Conservation (phyloP, 495 filamentous ascomycete genomes). For the Penicillium waksmanii region DNA sequence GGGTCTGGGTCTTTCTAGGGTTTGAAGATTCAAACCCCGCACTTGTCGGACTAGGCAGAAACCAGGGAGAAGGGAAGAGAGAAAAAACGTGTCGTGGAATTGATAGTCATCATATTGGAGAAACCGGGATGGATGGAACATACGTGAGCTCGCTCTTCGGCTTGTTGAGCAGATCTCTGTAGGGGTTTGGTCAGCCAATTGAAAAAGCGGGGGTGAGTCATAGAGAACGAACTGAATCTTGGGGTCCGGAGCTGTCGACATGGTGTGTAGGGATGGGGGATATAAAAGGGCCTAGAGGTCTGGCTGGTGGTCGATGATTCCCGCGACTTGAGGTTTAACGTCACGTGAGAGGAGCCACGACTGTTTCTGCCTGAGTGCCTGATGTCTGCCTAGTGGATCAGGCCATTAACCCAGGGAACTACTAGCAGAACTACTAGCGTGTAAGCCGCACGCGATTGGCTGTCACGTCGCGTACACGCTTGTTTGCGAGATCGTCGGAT, state of each 20-base stretch:
- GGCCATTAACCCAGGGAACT: not conserved
- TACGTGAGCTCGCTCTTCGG: conserved; percentile 81
- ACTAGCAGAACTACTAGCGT: not conserved
- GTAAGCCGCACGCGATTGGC: conserved; percentile 40
- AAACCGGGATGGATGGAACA: conserved; percentile 30
- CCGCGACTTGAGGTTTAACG: conserved; percentile 8
- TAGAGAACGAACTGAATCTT: conserved; percentile 72
- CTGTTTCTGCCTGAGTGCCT: conserved; percentile 13
- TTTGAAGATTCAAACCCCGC: conserved; percentile 9
- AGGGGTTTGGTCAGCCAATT: conserved; percentile 13
- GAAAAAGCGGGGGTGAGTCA: conserved; percentile 20
- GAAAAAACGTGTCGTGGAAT: conserved; percentile 11
- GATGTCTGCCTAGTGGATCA: not conserved
- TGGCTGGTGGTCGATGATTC: conserved; percentile 5
- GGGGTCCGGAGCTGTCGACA: conserved; percentile 63
- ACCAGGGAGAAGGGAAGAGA: conserved; percentile 1
- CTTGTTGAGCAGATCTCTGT: conserved; percentile 80
- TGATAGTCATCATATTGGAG: conserved; percentile 1
- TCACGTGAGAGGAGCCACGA: conserved; percentile 17
- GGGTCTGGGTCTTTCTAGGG: conserved; percentile 7
- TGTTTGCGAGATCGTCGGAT: conserved; percentile 40
- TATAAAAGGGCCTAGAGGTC: conserved; percentile 34
- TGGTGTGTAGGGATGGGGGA: conserved; percentile 40
- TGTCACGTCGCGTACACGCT: conserved; percentile 55
- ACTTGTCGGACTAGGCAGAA: conserved; percentile 17